phyloP scores from a whole-genome alignment of 2,329 filamentous ascomycete species.

The Monilinia aucupariae region DNA sequence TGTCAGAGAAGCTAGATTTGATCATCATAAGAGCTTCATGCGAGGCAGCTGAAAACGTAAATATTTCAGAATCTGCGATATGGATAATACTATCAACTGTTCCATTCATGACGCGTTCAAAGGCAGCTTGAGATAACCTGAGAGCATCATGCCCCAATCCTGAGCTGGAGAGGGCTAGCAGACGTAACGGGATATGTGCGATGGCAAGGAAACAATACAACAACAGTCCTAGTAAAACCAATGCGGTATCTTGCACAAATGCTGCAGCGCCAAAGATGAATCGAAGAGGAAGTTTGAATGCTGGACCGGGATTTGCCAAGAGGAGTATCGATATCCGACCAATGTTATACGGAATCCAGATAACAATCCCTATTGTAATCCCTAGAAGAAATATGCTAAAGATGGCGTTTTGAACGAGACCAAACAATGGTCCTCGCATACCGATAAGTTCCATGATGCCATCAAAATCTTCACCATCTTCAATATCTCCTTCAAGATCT shows the following conservation, averaged over 20 bases:
- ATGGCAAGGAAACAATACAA: conserved; percentile 36
- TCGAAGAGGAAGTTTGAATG: conserved; percentile 64
- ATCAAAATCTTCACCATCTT: conserved; percentile 90
- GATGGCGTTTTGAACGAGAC: conserved; percentile 87
- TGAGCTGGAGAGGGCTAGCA: conserved; percentile 17
- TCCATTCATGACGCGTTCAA: conserved; percentile 42
- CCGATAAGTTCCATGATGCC: conserved; percentile 94
- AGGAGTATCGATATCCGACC: conserved; percentile 79
- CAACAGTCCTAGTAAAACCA: conserved; percentile 57
- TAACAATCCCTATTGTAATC: conserved; percentile 75
- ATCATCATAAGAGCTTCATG: conserved; percentile 62
- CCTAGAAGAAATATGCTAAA: conserved; percentile 90
- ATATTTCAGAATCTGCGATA: conserved; percentile 54
- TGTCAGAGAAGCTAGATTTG: conserved; percentile 46
- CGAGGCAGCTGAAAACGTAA: conserved; percentile 70
- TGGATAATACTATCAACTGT: conserved; percentile 45
- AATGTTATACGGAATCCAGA: conserved; percentile 88
- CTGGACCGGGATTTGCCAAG: conserved; percentile 68
- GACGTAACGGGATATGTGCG: conserved; percentile 20
- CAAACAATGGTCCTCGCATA: conserved; percentile 87
- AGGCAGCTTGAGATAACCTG: conserved; percentile 29
- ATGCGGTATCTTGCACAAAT: conserved; percentile 67
- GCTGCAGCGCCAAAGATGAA: conserved; percentile 70
- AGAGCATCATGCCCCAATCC: conserved; percentile 19
- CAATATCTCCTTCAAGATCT: conserved; percentile 70